Conservation (phyloP, 78 protist genomes). For the Pigoraptor vietnamica region DNA sequence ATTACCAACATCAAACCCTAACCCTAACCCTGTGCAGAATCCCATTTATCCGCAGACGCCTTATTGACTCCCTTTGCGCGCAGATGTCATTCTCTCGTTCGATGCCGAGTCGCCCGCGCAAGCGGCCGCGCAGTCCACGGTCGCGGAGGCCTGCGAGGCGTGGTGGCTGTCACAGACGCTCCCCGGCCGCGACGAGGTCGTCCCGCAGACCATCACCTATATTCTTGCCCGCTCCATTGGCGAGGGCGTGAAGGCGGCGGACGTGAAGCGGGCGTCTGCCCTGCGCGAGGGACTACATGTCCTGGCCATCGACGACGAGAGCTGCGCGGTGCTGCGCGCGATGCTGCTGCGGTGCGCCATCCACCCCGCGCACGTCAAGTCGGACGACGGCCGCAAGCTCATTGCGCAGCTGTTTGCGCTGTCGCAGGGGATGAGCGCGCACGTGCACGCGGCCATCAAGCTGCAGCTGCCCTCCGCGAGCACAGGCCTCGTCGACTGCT, state of each 20-base stretch:
- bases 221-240: not conserved
- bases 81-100: not conserved
- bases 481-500: not conserved
- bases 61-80: not conserved
- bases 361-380: not conserved
- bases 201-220: not conserved
- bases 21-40: no score
- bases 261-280: not conserved
- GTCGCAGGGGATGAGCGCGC: not conserved
- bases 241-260: not conserved
- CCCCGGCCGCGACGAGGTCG: not conserved
- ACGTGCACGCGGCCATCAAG: constrained; percentile 26
- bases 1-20: not conserved
- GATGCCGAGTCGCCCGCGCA: not conserved
- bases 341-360: not conserved
- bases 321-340: not conserved
- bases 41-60: not conserved
- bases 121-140: not conserved
- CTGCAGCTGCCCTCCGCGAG: constrained; percentile 4
- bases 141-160: not conserved
- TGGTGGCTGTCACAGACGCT: not conserved
- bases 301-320: constrained; percentile 11
- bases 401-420: not conserved
- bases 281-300: not conserved
- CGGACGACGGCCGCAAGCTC: not conserved